phyloP scores from a whole-genome alignment of 2,329 filamentous ascomycete species.

The Aciculosporium take region DNA sequence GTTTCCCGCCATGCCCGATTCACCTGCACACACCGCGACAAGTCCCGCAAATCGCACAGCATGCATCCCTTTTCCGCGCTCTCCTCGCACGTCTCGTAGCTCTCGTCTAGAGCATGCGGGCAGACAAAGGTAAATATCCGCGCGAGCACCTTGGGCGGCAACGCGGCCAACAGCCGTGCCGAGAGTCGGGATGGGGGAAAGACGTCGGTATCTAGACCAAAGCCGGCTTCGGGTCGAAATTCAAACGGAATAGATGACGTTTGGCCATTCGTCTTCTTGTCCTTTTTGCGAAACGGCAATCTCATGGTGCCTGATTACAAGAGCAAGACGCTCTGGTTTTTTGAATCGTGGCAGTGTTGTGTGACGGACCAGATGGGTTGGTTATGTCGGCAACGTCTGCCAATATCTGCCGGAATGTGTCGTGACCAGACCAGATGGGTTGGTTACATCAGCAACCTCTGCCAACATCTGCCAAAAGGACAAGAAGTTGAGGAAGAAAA shows the following conservation, averaged over 20 bases:
- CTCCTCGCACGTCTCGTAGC: conserved; percentile 71
- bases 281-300: conserved; percentile 23
- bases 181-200: conserved; percentile 27
- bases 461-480: too few species aligned
- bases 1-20: conserved; percentile 55
- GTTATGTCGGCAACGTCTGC: too few species aligned
- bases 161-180: conserved; percentile 29
- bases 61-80: conserved; percentile 74
- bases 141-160: conserved; percentile 57
- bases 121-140: conserved; percentile 73
- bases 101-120: conserved; percentile 64
- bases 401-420: too few species aligned
- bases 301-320: conserved; percentile 17
- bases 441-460: too few species aligned
- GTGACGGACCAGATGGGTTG: too few species aligned
- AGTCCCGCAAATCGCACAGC: conserved; percentile 83
- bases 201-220: conserved; percentile 12
- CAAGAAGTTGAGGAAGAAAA: too few species aligned
- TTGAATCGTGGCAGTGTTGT: too few species aligned
- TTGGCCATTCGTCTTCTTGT: conserved; percentile 20
- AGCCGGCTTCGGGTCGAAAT: conserved; percentile 13
- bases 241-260: conserved; percentile 14
- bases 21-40: conserved; percentile 64
- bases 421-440: too few species aligned
- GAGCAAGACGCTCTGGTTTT: background rate